A percentile compares a stretch with the other conserved stretches of the same genome.
Conservation (phyloP, 1,139 yeast species). For the Geotrichum macrosporum region DNA sequence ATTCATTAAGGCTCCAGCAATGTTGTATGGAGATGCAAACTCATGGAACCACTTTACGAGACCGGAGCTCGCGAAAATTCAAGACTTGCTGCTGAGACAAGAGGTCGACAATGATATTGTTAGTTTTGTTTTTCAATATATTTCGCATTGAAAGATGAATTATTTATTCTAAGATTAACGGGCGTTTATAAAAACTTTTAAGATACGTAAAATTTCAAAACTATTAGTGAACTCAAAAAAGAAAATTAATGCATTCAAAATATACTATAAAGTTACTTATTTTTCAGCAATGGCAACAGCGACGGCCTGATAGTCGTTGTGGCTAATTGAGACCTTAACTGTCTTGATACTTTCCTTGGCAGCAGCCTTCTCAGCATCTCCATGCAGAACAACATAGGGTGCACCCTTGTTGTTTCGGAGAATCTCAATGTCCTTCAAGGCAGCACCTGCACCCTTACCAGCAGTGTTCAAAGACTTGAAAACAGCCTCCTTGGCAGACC, state of each 20-base stretch:
- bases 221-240: slow-evolving; percentile 2
- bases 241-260: not conserved
- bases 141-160: slow-evolving; percentile 69
- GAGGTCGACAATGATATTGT: slow-evolving; percentile 68
- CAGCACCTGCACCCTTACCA: slow-evolving; percentile 93
- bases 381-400: slow-evolving; percentile 72
- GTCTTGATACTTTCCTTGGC: slow-evolving; percentile 59
- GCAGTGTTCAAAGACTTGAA: slow-evolving; percentile 90
- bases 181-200: not conserved
- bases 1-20: slow-evolving; percentile 63
- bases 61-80: slow-evolving; percentile 55
- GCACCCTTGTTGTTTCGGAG: slow-evolving; percentile 69
- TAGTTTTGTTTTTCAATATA: slow-evolving; percentile 86
- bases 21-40: slow-evolving; percentile 96
- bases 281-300: slow-evolving; percentile 87
- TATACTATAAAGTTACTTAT: slow-evolving; percentile 18
- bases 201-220: not conserved
- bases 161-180: too few species aligned
- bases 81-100: slow-evolving; percentile 70
- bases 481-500: slow-evolving; percentile 99
- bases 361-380: slow-evolving; percentile 75
- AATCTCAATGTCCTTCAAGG: slow-evolving; percentile 86
- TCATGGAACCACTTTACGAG: slow-evolving; percentile 92
- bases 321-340: slow-evolving; percentile 86
- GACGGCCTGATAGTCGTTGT: slow-evolving; percentile 94